A percentile compares a stretch with the other conserved stretches of the same genome.
Evolutionary conservation across 441 rosid genomes (phyloP).

Genomic region (Arabidopsis lyrata): DNA sequence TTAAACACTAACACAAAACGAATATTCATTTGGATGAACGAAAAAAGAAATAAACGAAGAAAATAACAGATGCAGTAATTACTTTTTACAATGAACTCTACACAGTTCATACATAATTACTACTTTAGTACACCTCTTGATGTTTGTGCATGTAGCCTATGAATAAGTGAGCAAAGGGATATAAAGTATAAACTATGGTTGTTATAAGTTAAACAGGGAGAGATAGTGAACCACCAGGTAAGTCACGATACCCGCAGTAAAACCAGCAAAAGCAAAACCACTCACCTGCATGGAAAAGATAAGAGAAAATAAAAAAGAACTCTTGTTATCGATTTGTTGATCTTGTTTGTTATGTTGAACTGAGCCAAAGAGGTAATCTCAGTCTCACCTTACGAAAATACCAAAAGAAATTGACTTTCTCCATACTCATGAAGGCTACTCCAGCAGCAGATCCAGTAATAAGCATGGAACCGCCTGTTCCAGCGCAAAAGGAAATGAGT

Average conservation of each 20-base stretch:
- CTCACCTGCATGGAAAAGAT: slow-evolving; percentile 60
- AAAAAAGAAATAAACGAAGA: no score
- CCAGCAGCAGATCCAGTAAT: slow-evolving; percentile 88
- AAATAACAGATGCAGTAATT: no score
- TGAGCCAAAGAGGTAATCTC: neutral
- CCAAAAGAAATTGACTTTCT: slow-evolving; percentile 92
- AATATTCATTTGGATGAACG: no score
- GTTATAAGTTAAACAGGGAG: slow-evolving; percentile 60
- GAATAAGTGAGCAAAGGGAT: slow-evolving; percentile 73
- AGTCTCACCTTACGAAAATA: slow-evolving; percentile 72
- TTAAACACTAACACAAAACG: no score
- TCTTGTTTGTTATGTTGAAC: neutral
- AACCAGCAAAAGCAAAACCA: slow-evolving; percentile 87
- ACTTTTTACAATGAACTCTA: no score
- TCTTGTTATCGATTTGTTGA: neutral
- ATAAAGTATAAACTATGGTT: slow-evolving; percentile 69
- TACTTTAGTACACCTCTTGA: neutral
- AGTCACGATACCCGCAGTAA: slow-evolving; percentile 81
- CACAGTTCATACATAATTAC: no score
- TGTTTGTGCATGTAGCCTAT: slow-evolving; percentile 23
- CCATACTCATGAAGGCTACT: slow-evolving; percentile 95
- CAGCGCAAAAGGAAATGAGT: slow-evolving; percentile 83
- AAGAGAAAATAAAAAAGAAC: neutral
- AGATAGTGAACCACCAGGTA: slow-evolving; percentile 62
- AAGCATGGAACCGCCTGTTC: slow-evolving; percentile 92